Base-by-base conservation (phyloP, 441 rosid species). In the Gossypium schwendimanii region DNA sequence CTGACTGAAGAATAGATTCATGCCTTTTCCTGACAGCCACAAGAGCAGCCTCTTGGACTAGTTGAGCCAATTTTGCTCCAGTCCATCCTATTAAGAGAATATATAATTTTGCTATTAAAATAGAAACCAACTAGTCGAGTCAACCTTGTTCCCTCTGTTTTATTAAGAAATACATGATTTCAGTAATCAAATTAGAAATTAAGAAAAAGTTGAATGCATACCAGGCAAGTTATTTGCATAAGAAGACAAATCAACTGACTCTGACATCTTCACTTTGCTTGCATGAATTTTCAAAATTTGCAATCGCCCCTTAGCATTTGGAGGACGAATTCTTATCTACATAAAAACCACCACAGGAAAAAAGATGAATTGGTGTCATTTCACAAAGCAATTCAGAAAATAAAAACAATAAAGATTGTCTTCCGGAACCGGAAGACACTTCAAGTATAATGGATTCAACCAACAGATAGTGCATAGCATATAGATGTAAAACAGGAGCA, bases 11-110 rank as follows among this genome's bases (percentile, higher is more conserved):
- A 81, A 94, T 84, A 50, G 95, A 85, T 39, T 73, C 76, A 69
- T 94, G 94, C 70, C 84, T 84, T 79, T 86, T 91, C 79, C 96
- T 90, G 74, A 91, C 97, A 50, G 98, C 98, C 53, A 94, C 97
- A 63, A 94, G 93, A 69, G 98, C 98, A 81, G 97, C 94, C 77
- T 91, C 98, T 82, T 90, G 96, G 76, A 91, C 86, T 73, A 94
- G 84, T 84, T 89, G 98, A 73, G 98, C 95, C 81, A 94, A 82
- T 79, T 75, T 88, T 72, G 98, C 98, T 76, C 98, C 98, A 0
- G 87, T 85, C 98, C 98, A 94, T 82, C 97, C 98, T 89, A 78
- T 71, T 41, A 73, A 67, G 49, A 63, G 17, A 21, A 63, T 21
- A 62, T 12, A 55, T 70, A 33, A 36, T 24, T 57, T 69, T 41